Conservation (phyloP, 257 asterid species). For the Leonotis leonurus region DNA sequence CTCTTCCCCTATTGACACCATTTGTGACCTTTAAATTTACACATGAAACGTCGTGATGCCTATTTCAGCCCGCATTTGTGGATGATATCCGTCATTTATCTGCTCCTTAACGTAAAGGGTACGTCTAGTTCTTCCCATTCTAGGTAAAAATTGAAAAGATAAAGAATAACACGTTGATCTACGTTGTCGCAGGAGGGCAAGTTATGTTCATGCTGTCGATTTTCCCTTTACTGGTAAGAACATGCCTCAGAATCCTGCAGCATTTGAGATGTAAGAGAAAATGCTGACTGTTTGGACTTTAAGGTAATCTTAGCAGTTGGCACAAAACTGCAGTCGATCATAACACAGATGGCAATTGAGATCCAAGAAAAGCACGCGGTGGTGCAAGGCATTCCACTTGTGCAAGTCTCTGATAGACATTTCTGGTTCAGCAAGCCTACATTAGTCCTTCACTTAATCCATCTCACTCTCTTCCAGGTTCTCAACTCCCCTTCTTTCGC, state of each 20-base stretch:
- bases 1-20: background rate
- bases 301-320: constrained; percentile 87
- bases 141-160: background rate
- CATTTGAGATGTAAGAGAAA: background rate
- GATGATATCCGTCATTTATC: constrained; percentile 64
- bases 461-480: constrained; percentile 88
- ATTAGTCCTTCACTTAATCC: constrained; percentile 60
- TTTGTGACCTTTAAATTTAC: background rate
- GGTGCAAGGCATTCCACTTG: constrained; percentile 94
- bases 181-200: constrained; percentile 54
- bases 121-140: background rate
- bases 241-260: background rate
- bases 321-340: constrained; percentile 88
- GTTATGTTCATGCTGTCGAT: constrained; percentile 56
- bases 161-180: background rate
- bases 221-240: constrained; percentile 56
- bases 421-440: constrained; percentile 82
- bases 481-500: too few relatives aligned
- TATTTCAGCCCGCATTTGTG: constrained; percentile 61
- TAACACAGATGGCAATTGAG: constrained; percentile 86
- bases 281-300: constrained; percentile 31
- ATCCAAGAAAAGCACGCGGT: constrained; percentile 93
- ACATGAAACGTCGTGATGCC: background rate
- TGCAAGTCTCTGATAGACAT: constrained; percentile 79
- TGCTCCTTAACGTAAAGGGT: constrained; percentile 73